Evolutionary conservation across 495 filamentous ascomycete genomes (phyloP).

Genomic region (Xylaria cubensis): DNA sequence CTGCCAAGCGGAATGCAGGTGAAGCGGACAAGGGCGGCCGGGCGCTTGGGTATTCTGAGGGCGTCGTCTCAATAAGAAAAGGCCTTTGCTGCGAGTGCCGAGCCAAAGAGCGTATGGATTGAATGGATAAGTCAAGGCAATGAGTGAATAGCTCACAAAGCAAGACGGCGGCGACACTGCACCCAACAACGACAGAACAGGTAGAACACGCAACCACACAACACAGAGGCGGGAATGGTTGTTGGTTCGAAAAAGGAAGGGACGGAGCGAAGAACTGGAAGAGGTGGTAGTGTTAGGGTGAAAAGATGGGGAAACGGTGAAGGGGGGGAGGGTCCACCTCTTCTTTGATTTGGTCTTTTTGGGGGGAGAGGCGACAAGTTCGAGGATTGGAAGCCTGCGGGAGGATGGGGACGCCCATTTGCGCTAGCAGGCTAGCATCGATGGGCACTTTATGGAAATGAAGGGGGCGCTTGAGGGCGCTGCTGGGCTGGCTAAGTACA

Average conservation of each 20-base stretch:
- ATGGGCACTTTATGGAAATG: constrained; percentile 21
- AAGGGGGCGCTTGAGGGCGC: constrained; percentile 26
- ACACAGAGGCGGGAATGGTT: not conserved
- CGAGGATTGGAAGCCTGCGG: constrained; percentile 1
- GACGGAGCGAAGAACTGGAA: constrained; percentile 24
- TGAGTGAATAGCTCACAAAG: constrained; percentile 8
- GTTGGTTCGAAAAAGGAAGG: constrained; percentile 17
- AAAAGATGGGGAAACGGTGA: constrained; percentile 31
- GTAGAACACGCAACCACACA: not conserved
- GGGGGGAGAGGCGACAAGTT: not conserved
- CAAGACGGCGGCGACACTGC: constrained; percentile 3
- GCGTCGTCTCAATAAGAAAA: not conserved
- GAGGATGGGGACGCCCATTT: not conserved
- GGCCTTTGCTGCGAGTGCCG: not conserved
- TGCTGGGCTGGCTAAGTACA: not conserved
- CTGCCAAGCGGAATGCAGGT: constrained; percentile 20
- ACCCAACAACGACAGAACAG: not conserved
- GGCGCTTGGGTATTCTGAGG: not conserved
- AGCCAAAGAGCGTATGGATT: not conserved
- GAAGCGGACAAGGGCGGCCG: constrained; percentile 3
- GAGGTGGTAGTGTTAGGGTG: constrained; percentile 19
- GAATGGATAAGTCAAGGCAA: not conserved
- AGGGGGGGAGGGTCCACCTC: constrained; percentile 21
- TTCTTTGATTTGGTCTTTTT: not conserved
- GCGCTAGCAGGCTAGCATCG: constrained; percentile 8